Evolutionary conservation across 352 stramenopile species (phyloP).

Genomic region (Pythium angustatum): DNA sequence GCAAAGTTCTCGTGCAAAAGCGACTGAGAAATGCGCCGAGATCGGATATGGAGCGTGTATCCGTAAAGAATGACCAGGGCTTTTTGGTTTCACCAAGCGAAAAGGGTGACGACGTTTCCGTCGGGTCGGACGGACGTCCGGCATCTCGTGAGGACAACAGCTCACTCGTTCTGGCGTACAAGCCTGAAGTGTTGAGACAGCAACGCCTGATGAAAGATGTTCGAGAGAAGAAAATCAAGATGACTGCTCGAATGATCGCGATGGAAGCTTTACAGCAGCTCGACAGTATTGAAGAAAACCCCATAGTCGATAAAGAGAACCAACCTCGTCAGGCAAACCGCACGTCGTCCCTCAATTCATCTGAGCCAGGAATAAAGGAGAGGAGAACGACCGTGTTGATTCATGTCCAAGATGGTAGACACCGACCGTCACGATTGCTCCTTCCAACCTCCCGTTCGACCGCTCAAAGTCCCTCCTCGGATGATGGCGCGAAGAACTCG

Average conservation of each 20-base stretch:
- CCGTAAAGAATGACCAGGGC: conserved; percentile 55
- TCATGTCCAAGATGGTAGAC: conserved; percentile 34
- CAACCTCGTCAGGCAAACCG: conserved; percentile 22
- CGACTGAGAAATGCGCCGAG: conserved; percentile 35
- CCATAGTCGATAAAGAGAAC: conserved; percentile 28
- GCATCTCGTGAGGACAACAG: not conserved
- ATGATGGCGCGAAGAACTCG: too few species aligned
- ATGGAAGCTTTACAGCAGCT: conserved; percentile 56
- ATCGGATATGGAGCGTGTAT: conserved; percentile 30
- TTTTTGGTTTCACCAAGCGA: conserved; percentile 42
- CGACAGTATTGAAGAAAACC: conserved; percentile 13
- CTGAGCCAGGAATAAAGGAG: not conserved
- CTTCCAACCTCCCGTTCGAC: not conserved
- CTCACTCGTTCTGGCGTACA: not conserved
- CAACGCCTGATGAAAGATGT: conserved; percentile 22
- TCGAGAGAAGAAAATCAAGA: conserved; percentile 37
- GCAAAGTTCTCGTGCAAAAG: conserved; percentile 45
- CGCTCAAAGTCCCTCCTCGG: not conserved
- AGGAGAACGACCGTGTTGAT: conserved; percentile 34
- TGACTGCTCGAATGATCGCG: conserved; percentile 54
- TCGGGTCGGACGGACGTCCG: not conserved
- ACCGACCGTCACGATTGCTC: conserved; percentile 46
- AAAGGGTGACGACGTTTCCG: not conserved
- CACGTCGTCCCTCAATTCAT: not conserved
- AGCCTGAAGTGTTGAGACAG: conserved; percentile 11